Evolutionary conservation across 345 rosid genomes (phyloP).

Genomic region (Conringia planisiliqua): DNA sequence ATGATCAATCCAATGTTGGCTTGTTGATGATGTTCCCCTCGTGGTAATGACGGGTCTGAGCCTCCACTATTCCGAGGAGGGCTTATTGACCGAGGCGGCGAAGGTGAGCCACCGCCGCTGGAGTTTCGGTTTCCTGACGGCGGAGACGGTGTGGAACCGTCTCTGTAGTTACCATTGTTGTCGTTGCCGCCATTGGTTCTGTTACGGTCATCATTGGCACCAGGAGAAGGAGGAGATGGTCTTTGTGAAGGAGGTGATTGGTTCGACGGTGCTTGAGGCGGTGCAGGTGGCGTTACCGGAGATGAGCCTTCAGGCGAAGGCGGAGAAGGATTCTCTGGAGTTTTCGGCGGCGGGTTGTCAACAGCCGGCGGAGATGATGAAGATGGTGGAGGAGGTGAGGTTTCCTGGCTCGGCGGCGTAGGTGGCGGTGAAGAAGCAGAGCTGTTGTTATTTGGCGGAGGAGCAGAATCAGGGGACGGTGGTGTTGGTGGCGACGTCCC

Average conservation of each 20-base stretch:
- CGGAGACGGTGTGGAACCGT: constrained; percentile 3
- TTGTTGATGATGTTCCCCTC: constrained; percentile 5
- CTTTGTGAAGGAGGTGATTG: constrained; percentile 22
- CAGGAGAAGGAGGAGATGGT: constrained; percentile 32
- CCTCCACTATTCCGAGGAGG: constrained; percentile 34
- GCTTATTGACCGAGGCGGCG: constrained; percentile 25
- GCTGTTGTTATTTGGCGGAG: constrained; percentile 7
- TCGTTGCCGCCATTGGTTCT: constrained; percentile 8
- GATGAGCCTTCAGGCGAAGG: constrained; percentile 23
- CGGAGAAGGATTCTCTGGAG: constrained; percentile 29
- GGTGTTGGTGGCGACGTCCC: constrained; percentile 10
- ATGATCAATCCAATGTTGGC: constrained; percentile 26
- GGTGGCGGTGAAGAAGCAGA: constrained; percentile 28
- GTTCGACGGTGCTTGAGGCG: constrained; percentile 28
- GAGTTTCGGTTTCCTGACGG: constrained; percentile 19
- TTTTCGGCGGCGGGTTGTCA: constrained; percentile 20
- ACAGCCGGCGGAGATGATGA: constrained; percentile 9
- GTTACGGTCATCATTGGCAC: constrained; percentile 25
- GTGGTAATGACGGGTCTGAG: background rate
- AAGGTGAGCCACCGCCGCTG: constrained; percentile 16
- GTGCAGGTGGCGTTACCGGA: constrained; percentile 21
- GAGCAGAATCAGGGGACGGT: constrained; percentile 21
- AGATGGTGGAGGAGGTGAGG: constrained; percentile 28
- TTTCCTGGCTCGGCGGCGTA: constrained; percentile 20
- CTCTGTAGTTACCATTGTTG: constrained; percentile 21